Evolutionary conservation across 306 rosid genomes (phyloP), one percentile per base, ranked within the genome.

Genomic region (Quercus alba): DNA sequence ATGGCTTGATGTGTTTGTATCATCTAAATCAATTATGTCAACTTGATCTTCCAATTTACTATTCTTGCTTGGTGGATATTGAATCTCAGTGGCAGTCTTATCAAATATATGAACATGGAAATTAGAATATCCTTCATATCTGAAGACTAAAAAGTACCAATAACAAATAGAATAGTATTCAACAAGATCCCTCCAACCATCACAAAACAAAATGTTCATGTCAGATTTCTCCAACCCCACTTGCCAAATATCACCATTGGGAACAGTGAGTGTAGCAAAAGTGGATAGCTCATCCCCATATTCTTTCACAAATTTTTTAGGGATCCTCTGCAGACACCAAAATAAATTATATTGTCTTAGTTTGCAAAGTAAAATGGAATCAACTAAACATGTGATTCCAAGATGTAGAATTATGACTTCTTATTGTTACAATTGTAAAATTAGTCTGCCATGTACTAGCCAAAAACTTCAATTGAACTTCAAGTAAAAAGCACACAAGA

Each of bases 131-230:
- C 75, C 75, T 44, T 63, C 14, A 8, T 72, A 82, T 19, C 51
- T 41, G 54, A 82, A 82, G 58, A 82, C 57, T 58, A 82, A 15
- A 31, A 82, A 20, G 75, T 52, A 66, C 11, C 78, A 81, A 64
- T n/a, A 8, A 26, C 11, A 8, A 6, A 72, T 21, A 4, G 81
- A 82, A 69, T 77, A 38, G 9, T 55, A 58, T 63, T 77, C 78
- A 9, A 58, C 23, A 57, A 82, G 73, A 8, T 77, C 61, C 19
- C 2, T 56, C 81, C 81, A 82, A 38, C 62, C 52, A 6, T 64
- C 23, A 2, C 25, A 21, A 77, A 82, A 77, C 41, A 69, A 77
- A 41, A 77, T 82, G 30, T 56, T 28, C 1, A 19, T 69, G 23
- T 64, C 3, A 52, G 21, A 15, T 64, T 52, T 64, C 57, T 64